These are phyloP conservation scores for Dendrocalamus sinicus DNA, from an alignment of 176 grass and related monocot genomes.

Conservation along the genomic window DNA sequence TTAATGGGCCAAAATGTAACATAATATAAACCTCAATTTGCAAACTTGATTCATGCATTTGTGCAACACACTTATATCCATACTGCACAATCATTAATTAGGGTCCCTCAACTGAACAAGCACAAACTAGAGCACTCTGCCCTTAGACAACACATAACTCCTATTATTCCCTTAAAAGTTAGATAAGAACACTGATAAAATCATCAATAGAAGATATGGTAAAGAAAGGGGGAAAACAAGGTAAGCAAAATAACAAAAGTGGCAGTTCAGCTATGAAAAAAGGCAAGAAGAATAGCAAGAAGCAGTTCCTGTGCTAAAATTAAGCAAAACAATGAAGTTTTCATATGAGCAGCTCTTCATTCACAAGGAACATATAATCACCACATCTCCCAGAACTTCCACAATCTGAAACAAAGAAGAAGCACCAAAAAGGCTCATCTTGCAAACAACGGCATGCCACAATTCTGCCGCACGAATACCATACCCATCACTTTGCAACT, in stretches of 20 bases:
- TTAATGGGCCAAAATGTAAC: neutral
- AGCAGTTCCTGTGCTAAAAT: neutral
- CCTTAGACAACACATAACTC: neutral
- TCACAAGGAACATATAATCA: neutral
- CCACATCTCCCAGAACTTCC: neutral
- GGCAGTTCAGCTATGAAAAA: neutral
- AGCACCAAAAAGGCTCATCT: neutral
- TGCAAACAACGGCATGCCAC: neutral
- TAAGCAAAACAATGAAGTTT: neutral
- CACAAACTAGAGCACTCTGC: neutral
- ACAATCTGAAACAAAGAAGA: neutral
- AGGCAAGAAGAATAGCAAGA: neutral
- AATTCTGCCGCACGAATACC: neutral
- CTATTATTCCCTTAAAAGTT: neutral
- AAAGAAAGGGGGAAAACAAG: neutral
- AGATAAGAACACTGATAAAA: neutral
- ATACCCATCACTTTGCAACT: neutral
- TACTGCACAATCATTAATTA: slow-evolving; percentile 5
- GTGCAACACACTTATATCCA: slow-evolving; percentile 2
- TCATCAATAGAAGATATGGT: neutral
- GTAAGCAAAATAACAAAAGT: neutral
- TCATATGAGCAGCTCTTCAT: neutral
- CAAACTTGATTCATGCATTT: neutral
- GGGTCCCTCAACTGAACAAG: neutral
- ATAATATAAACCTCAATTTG: slow-evolving; percentile 16